Percentiles rank a stretch among this genome's conserved stretches.
phyloP scores from a whole-genome alignment of 345 rosid genomes.

The Capsella bursapastoris region DNA sequence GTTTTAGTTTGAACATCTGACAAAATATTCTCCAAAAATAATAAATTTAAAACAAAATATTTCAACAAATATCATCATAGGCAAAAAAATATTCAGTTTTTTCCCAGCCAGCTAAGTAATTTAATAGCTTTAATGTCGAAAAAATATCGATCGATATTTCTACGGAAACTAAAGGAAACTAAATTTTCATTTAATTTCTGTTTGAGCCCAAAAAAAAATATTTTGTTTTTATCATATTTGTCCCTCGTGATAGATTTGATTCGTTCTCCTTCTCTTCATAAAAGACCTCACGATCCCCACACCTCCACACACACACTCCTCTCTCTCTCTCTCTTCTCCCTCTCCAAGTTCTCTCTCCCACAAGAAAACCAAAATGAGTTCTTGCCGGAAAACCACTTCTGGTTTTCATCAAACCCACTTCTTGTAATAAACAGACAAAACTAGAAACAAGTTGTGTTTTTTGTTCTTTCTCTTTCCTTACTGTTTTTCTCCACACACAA shows the following conservation, averaged over 20 bases:
- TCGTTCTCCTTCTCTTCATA: constrained; percentile 28
- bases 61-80: too few relatives aligned
- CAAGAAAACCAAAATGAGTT: constrained; percentile 44
- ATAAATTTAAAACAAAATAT: too few relatives aligned
- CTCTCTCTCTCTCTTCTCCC: constrained; percentile 10
- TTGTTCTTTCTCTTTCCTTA: background rate
- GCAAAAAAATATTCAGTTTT: too few relatives aligned
- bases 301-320: constrained; percentile 23
- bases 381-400: constrained; percentile 47
- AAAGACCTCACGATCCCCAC: constrained; percentile 32
- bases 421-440: constrained; percentile 23
- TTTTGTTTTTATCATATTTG: constrained; percentile 31
- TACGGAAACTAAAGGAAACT: too few relatives aligned
- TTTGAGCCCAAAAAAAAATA: too few relatives aligned
- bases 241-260: constrained; percentile 43
- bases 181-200: too few relatives aligned
- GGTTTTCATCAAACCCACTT: constrained; percentile 27
- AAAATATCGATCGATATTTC: too few relatives aligned
- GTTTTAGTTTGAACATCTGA: too few relatives aligned
- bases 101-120: too few relatives aligned
- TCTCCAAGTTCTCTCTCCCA: too few relatives aligned
- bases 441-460: background rate
- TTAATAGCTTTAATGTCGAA: too few relatives aligned
- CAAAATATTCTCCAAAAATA: too few relatives aligned
- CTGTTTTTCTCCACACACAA: background rate